Evolutionary conservation across 495 filamentous ascomycete species (phyloP).

Genomic region (Aspergillus ostianus): DNA sequence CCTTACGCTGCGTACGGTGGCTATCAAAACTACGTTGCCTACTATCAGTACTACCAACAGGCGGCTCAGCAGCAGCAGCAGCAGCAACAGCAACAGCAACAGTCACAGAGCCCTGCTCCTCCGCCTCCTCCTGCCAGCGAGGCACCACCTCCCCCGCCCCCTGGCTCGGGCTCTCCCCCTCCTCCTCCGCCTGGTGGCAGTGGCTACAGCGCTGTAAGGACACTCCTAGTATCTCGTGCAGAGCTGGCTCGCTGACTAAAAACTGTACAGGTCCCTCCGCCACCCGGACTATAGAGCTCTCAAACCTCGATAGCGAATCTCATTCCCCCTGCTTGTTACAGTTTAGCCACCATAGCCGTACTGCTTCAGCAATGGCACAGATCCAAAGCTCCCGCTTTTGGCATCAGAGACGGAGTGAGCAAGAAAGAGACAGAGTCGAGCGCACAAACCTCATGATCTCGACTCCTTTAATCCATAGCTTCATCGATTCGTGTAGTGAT

Average conservation of each 20-base stretch:
- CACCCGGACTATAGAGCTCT: conserved; percentile 46
- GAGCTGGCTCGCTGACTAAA: background rate
- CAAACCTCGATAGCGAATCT: background rate
- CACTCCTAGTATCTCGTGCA: background rate
- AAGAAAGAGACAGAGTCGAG: no score
- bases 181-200: conserved; percentile 57
- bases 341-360: background rate
- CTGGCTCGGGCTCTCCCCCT: conserved; percentile 67
- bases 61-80: conserved; percentile 52
- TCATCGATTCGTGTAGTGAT: no score
- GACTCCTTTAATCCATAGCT: no score
- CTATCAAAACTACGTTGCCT: conserved; percentile 68
- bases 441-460: no score
- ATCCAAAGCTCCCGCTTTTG: no score
- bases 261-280: conserved; percentile 45
- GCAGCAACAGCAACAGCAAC: conserved; percentile 52
- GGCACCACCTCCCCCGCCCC: conserved; percentile 61
- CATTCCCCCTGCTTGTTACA: background rate
- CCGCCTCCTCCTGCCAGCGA: conserved; percentile 61
- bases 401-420: no score
- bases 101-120: conserved; percentile 46
- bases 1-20: conserved; percentile 94
- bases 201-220: conserved; percentile 65
- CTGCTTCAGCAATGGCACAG: no score
- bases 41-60: conserved; percentile 70